Percentiles rank a stretch among this genome's conserved stretches.
Conservation (phyloP, 768 basidiomycete species). For the Russula foetens region DNA sequence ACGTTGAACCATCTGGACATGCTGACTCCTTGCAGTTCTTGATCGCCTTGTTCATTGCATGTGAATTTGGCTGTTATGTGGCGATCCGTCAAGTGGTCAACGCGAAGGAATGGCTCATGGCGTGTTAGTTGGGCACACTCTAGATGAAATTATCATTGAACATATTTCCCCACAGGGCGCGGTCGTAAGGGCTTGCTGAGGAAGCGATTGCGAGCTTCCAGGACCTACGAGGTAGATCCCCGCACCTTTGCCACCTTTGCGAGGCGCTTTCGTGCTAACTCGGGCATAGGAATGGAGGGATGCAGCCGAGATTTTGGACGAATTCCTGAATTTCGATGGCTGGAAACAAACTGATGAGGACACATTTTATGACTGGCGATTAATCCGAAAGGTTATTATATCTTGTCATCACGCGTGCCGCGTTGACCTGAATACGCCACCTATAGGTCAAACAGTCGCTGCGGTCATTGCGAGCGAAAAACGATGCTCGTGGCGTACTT, state of each 20-base stretch:
- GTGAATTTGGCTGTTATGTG: conserved; percentile 83
- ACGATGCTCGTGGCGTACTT: conserved; percentile 78
- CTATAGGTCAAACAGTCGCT: conserved; percentile 68
- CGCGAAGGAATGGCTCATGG: conserved; percentile 85
- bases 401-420: background rate
- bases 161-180: conserved; percentile 47
- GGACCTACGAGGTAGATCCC: conserved; percentile 56
- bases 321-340: conserved; percentile 73
- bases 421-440: background rate
- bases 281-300: conserved; percentile 72
- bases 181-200: conserved; percentile 77
- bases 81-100: conserved; percentile 89
- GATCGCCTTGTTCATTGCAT: conserved; percentile 75
- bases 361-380: conserved; percentile 84
- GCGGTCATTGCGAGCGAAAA: conserved; percentile 56
- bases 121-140: conserved; percentile 45
- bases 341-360: conserved; percentile 92
- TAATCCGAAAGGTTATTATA: conserved; percentile 61
- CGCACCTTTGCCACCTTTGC: background rate
- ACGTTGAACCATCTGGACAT: background rate
- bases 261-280: background rate
- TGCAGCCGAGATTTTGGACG: conserved; percentile 70
- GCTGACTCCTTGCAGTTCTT: conserved; percentile 44
- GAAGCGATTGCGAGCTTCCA: conserved; percentile 63
- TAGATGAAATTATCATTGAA: background rate